A percentile compares a stretch with the other conserved stretches of the same genome.
These are phyloP conservation scores for Zygoascus tannicola DNA, from an alignment of 805 yeast genomes.

Conservation along the genomic window DNA sequence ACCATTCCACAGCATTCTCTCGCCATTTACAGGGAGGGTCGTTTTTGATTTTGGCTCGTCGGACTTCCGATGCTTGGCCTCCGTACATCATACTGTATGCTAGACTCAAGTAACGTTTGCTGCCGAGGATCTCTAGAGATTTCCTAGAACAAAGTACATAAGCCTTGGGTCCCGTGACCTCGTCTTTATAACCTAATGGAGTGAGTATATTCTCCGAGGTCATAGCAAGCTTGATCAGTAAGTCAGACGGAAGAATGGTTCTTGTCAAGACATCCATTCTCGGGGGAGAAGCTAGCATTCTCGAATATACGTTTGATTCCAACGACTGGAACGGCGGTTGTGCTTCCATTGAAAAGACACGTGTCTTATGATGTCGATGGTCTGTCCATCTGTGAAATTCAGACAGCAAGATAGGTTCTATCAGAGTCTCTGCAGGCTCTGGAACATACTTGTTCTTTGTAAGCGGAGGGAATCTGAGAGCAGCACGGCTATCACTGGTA, in stretches of 20 bases:
- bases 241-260: conserved; percentile 32
- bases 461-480: no score
- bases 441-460: no score
- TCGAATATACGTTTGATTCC: conserved; percentile 32
- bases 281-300: conserved; percentile 34
- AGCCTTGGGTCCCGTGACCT: conserved; percentile 4
- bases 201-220: conserved; percentile 3
- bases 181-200: conserved; percentile 3
- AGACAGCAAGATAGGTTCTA: conserved; percentile 22
- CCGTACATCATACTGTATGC: not conserved
- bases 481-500: no score
- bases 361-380: conserved; percentile 19
- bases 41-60: not conserved
- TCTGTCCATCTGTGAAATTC: conserved; percentile 31
- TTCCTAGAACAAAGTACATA: conserved; percentile 3
- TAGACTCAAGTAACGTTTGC: not conserved
- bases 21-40: conserved; percentile 11
- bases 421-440: conserved; percentile 5
- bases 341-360: conserved; percentile 7
- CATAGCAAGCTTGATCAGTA: conserved; percentile 29
- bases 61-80: not conserved
- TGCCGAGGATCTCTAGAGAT: conserved; percentile 1
- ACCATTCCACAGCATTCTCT: conserved; percentile 5
- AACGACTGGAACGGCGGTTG: conserved; percentile 15
- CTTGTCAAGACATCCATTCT: conserved; percentile 34